Percentiles rank a stretch among this genome's conserved stretches.
Evolutionary conservation across 805 yeast species (phyloP).

Genomic region (Starmerella kuoi): DNA sequence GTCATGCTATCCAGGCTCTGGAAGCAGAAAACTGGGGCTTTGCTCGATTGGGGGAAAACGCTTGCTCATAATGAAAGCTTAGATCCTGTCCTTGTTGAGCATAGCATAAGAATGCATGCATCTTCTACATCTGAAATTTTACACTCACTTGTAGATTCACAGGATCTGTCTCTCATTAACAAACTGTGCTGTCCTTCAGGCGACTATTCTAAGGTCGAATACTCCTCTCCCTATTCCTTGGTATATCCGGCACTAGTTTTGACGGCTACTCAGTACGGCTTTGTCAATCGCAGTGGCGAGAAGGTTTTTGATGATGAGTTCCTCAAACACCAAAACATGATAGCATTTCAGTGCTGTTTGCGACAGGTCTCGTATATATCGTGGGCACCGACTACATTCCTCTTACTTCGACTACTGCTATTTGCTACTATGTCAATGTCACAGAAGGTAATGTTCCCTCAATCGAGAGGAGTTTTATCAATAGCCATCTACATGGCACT

Average conservation of each 20-base stretch:
- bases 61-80: neutral
- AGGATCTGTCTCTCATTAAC: conserved; percentile 8
- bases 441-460: conserved; percentile 16
- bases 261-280: conserved; percentile 2
- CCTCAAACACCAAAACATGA: conserved; percentile 32
- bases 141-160: conserved; percentile 3
- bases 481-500: conserved; percentile 43
- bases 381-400: conserved; percentile 10
- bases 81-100: conserved; percentile 8
- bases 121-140: neutral
- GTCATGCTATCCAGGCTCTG: conserved; percentile 10
- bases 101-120: conserved; percentile 2
- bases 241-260: conserved; percentile 10
- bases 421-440: conserved; percentile 25
- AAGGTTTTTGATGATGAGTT: neutral
- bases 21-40: conserved; percentile 3
- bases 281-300: neutral
- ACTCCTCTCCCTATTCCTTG: conserved; percentile 15
- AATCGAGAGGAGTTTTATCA: conserved; percentile 31
- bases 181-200: conserved; percentile 9
- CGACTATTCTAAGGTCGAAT: conserved; percentile 6
- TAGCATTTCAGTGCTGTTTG: conserved; percentile 39
- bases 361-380: conserved; percentile 36
- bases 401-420: conserved; percentile 33
- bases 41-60: neutral